phyloP scores from a whole-genome alignment of 441 rosid species.

The Pelargonium myrrhifolium region DNA sequence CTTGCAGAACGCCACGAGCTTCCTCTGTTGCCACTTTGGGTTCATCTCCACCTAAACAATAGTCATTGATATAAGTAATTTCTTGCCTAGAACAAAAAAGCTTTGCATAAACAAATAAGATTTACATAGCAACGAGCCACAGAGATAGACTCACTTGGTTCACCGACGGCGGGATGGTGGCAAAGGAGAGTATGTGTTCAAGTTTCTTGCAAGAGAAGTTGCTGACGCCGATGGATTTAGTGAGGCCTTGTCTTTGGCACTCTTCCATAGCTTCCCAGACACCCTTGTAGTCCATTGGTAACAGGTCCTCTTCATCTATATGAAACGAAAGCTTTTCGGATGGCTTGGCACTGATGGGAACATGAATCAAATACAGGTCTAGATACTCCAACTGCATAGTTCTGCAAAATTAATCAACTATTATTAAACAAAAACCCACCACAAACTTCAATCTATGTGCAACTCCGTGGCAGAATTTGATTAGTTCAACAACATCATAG shows the following conservation, averaged over 20 bases:
- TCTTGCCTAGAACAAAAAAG: not conserved
- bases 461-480: no score
- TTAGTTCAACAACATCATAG: no score
- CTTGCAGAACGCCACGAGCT: not conserved
- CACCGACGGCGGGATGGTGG: slow-evolving; percentile 23
- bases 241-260: slow-evolving; percentile 17
- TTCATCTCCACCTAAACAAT: slow-evolving; percentile 2
- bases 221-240: slow-evolving; percentile 21
- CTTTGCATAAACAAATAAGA: not conserved
- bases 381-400: slow-evolving; percentile 20
- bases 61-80: not conserved
- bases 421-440: not conserved
- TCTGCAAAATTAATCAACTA: not conserved
- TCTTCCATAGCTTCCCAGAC: slow-evolving; percentile 26
- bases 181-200: slow-evolving; percentile 11
- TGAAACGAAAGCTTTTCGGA: not conserved
- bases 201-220: slow-evolving; percentile 29
- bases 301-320: slow-evolving; percentile 11
- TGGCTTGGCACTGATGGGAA: slow-evolving; percentile 18
- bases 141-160: slow-evolving; percentile 20
- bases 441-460: not conserved
- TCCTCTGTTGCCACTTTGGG: not conserved
- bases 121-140: not conserved
- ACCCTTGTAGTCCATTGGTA: slow-evolving; percentile 16
- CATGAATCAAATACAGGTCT: slow-evolving; percentile 22